A percentile compares a stretch with the other conserved stretches of the same genome.
These are phyloP conservation scores for Naematelia aurantialba DNA, from an alignment of 768 basidiomycete species.

Conservation along the genomic window DNA sequence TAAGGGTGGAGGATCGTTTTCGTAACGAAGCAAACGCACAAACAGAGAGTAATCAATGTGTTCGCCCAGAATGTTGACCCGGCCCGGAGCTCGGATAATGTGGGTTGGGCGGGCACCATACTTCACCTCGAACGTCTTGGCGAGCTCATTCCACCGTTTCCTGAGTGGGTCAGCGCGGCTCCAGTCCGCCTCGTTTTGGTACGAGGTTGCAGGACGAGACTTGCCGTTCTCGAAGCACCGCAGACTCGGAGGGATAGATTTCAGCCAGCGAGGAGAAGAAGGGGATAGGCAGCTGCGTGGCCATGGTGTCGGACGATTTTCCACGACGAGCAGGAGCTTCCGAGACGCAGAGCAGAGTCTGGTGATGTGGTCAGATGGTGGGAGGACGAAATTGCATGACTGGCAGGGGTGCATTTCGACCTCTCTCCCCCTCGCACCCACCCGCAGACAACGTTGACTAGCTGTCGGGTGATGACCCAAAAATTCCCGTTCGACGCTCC, in stretches of 20 bases:
- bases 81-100: slow-evolving; percentile 41
- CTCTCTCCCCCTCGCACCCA: too few species aligned
- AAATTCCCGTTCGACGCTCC: background rate
- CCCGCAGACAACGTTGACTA: background rate
- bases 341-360: too few species aligned
- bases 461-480: background rate
- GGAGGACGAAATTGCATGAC: too few species aligned
- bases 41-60: slow-evolving; percentile 47
- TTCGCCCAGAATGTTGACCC: slow-evolving; percentile 45
- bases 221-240: slow-evolving; percentile 20
- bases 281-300: slow-evolving; percentile 17
- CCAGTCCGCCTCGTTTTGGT: background rate
- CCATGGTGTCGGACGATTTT: slow-evolving; percentile 15
- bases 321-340: too few species aligned
- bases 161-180: slow-evolving; percentile 12
- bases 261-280: slow-evolving; percentile 15
- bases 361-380: too few species aligned
- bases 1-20: background rate
- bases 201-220: background rate
- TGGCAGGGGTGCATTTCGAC: too few species aligned
- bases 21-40: slow-evolving; percentile 12
- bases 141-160: slow-evolving; percentile 26
- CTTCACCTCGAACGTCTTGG: slow-evolving; percentile 14
- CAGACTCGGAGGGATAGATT: slow-evolving; percentile 22
- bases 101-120: slow-evolving; percentile 25